Percentiles rank a stretch among this genome's conserved stretches.
Conservation (phyloP, 176 grass and related monocot species). For the Chloris gayana region DNA sequence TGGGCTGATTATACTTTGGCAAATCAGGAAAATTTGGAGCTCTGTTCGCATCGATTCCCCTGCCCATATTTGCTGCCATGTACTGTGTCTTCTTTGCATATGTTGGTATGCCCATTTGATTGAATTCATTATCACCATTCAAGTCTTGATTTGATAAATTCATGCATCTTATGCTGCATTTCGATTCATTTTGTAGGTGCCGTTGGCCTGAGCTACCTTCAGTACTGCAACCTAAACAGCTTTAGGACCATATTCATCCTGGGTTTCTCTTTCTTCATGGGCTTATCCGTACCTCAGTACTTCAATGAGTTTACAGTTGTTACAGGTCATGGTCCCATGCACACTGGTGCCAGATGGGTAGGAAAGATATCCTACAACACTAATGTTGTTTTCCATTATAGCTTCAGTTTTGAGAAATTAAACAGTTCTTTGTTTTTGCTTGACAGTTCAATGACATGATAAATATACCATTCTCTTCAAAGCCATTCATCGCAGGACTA, state of each 20-base stretch:
- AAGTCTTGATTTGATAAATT: background rate
- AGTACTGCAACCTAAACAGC: constrained; percentile 92
- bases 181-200: constrained; percentile 52
- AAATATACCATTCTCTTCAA: constrained; percentile 83
- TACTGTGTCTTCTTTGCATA: constrained; percentile 92
- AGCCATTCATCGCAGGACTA: constrained; percentile 72
- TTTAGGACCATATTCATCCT: constrained; percentile 94
- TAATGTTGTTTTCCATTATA: background rate
- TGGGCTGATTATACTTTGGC: constrained; percentile 15
- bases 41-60: constrained; percentile 83
- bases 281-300: constrained; percentile 89
- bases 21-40: constrained; percentile 93
- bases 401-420: background rate
- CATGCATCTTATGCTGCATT: background rate
- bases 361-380: background rate
- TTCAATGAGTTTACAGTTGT: constrained; percentile 90
- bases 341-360: constrained; percentile 86
- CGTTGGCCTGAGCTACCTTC: constrained; percentile 75
- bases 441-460: constrained; percentile 93
- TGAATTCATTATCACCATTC: background rate
- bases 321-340: constrained; percentile 75
- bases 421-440: background rate
- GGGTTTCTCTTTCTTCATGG: constrained; percentile 91
- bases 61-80: constrained; percentile 81
- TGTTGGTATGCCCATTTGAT: constrained; percentile 58